phyloP scores from a whole-genome alignment of 768 basidiomycete species.

The Hypholoma sublateritium region DNA sequence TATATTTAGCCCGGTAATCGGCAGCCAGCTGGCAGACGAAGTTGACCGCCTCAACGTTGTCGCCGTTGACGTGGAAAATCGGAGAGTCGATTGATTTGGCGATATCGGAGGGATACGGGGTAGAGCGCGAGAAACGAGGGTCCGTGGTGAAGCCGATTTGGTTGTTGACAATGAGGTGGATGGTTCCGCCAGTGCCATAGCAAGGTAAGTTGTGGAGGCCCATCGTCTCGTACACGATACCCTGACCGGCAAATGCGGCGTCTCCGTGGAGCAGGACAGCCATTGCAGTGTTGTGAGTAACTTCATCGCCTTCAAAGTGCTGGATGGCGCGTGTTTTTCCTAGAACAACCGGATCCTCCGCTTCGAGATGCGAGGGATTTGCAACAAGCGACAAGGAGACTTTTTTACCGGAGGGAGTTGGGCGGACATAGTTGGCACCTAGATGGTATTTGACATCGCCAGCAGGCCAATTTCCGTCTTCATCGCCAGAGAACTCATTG shows the following conservation, averaged over 20 bases:
- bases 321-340: constrained; percentile 98
- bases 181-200: constrained; percentile 97
- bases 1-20: constrained; percentile 97
- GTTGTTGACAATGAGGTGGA: constrained; percentile 98
- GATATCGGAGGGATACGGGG: constrained; percentile 96
- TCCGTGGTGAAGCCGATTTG: constrained; percentile 99
- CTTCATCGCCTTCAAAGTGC: constrained; percentile 88
- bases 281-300: constrained; percentile 83
- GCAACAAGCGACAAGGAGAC: constrained; percentile 97
- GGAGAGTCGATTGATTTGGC: constrained; percentile 98
- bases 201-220: constrained; percentile 93
- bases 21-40: constrained; percentile 98
- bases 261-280: constrained; percentile 95
- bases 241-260: constrained; percentile 97
- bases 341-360: constrained; percentile 96
- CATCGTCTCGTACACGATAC: constrained; percentile 99
- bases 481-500: constrained; percentile 89
- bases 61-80: constrained; percentile 99
- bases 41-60: constrained; percentile 97
- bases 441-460: constrained; percentile 99
- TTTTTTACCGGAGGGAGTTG: constrained; percentile 97
- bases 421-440: constrained; percentile 97
- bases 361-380: constrained; percentile 97
- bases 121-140: constrained; percentile 95
- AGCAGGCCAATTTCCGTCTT: constrained; percentile 71